Percentiles rank a stretch among this genome's conserved stretches.
Evolutionary conservation across 2,329 filamentous ascomycete genomes (phyloP).

Genomic region (Hymenoscyphus albidus): DNA sequence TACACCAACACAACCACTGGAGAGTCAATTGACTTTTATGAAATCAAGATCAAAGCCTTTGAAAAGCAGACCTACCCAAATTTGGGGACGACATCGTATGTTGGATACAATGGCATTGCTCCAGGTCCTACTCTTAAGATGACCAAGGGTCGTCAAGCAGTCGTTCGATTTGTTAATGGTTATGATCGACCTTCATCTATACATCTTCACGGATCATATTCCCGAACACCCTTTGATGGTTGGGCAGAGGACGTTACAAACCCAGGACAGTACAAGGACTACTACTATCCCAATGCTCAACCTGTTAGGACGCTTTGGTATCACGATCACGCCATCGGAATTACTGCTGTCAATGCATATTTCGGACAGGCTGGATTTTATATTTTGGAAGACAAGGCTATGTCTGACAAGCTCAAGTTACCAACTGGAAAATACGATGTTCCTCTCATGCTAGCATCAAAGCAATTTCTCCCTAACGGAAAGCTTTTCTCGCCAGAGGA

Average conservation of each 20-base stretch:
- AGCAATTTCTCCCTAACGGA: slow-evolving; percentile 50
- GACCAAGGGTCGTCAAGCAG: slow-evolving; percentile 45
- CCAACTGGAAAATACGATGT: slow-evolving; percentile 51
- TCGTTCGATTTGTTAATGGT: slow-evolving; percentile 52
- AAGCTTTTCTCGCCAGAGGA: slow-evolving; percentile 44
- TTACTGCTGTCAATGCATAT: slow-evolving; percentile 53
- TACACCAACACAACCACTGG: slow-evolving; percentile 21
- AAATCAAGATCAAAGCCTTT: slow-evolving; percentile 41
- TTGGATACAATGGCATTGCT: slow-evolving; percentile 52
- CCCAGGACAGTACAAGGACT: slow-evolving; percentile 54
- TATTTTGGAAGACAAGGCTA: slow-evolving; percentile 46
- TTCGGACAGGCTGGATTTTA: slow-evolving; percentile 55
- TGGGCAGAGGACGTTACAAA: slow-evolving; percentile 52
- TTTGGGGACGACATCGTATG: slow-evolving; percentile 38
- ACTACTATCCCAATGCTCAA: slow-evolving; percentile 58
- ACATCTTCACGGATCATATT: slow-evolving; percentile 53
- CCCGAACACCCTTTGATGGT: slow-evolving; percentile 46
- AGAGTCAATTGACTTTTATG: slow-evolving; percentile 43
- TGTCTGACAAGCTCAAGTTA: slow-evolving; percentile 44
- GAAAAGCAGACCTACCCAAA: slow-evolving; percentile 42
- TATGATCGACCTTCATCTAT: slow-evolving; percentile 43
- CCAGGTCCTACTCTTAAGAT: slow-evolving; percentile 53
- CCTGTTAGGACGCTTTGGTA: slow-evolving; percentile 55
- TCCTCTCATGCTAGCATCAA: slow-evolving; percentile 47
- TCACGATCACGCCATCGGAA: slow-evolving; percentile 40